Base-by-base conservation (phyloP, 352 stramenopile species). In the Phytophthora pistaciae region DNA sequence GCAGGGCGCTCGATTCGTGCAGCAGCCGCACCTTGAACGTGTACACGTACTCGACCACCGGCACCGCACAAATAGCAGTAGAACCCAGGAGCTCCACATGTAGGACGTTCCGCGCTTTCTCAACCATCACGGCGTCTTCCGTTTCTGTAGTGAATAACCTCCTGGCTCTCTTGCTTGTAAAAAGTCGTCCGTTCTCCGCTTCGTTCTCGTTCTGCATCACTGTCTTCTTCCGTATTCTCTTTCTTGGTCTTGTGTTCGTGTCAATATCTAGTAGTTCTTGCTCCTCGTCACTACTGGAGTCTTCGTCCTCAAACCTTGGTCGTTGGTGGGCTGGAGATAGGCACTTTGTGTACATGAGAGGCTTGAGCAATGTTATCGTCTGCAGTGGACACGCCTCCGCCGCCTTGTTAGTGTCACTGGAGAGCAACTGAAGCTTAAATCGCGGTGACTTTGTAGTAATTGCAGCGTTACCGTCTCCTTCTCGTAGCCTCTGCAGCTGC, bases 11-110 rank as follows among this genome's bases (percentile, higher is more conserved):
- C 11, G 50, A 59, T 3, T 73, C 68, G 38, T 78, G 57, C 8
- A 83, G 33, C 3, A 84, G 59, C 13, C 71, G 69, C 9, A 79
- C 67, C 23, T 79, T 78, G 36, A 79, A 70, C 3, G 77, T 81
- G 66, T 90, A 85, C 11, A 88, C 44, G 48, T 84, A 92, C 58
- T 91, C 85, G 14, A 92, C 64, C 11, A 86, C 38, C 1, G 70
- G 74, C 2, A 84, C 78, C 4, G 84, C 50, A 0, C 75, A 80
- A 49, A 78, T 75, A 14, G 78, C 56, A 10, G 53, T 64, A 11
- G 72, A 65, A 5, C 66, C 64, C 5, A 77, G 13, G 18, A 90
- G 61, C 61, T 91, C 78, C 8, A 91, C 66, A 31, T 82, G 75
- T n/a, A 80, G 20, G 2, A 77, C 60, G 5, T 74, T 56, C 4